Base-by-base conservation (phyloP, 495 filamentous ascomycete genomes). In the Paragyromitra xinjiangensis region DNA sequence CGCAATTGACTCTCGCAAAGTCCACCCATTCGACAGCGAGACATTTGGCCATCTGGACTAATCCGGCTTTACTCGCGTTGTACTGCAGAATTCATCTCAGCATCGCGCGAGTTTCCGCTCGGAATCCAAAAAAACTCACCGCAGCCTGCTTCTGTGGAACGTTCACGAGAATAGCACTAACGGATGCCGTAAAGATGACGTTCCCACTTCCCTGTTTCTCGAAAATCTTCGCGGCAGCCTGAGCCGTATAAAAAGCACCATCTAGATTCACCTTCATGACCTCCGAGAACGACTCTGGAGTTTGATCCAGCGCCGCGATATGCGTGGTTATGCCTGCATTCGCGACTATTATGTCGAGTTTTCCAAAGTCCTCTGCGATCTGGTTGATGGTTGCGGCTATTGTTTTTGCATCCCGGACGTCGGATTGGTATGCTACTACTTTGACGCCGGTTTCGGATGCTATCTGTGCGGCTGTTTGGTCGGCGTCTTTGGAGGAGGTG, bases 21-120 rank as follows among this genome's bases (percentile, higher is more conserved):
- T 90, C 87, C 8, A 94, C 93, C 93, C 94, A 97, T 82, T 97
- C 94, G 42, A 96, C 94, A 37, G 92, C 92, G 48, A 97, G 86
- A 51, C 90, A 93, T 19, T 91, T 87, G 3, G 91, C 91, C 64
- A 97, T 85, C 80, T 97, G 94, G 22, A 92, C 87, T 42, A 97
- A 92, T 0, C 93, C 94, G 8, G 94, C 94, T 82, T 97, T 97
- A 73, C 93, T 80, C 29, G 78, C 77, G 61, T 79, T 75, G 14
- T 81, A 81, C 77, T 79, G 3, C 16, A 50, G 26, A 26, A 56
- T 48, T 68, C 50, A 22, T 9, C 14, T 69, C 51, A 74, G 64
- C 29, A 50, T 12, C 8, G 48, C 16, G 48, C 48, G 48, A 16
- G 16, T 12, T 24, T 51, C 37, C 22, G 14, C 19, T 3, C 2